Conservation (phyloP, 2,329 filamentous ascomycete species). For the Biscogniauxia mediterranea region DNA sequence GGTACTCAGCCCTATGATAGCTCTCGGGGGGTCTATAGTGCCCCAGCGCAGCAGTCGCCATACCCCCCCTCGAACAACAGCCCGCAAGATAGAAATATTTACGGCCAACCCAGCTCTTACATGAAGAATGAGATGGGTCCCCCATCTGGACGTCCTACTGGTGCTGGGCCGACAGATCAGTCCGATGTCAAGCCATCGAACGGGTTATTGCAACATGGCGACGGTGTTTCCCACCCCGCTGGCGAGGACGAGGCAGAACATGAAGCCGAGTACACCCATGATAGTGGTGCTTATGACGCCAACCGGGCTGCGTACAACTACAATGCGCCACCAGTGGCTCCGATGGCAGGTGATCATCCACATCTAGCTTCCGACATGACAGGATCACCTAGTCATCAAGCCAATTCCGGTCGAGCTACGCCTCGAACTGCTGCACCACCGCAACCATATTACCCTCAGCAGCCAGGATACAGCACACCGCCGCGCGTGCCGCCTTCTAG, state of each 20-base stretch:
- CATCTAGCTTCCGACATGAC: constrained; percentile 82
- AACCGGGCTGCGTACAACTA: constrained; percentile 78
- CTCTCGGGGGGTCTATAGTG: constrained; percentile 71
- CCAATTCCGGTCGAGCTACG: constrained; percentile 79
- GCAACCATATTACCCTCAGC: constrained; percentile 70
- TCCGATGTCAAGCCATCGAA: constrained; percentile 64
- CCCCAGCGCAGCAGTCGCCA: constrained; percentile 66
- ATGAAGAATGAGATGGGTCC: constrained; percentile 89
- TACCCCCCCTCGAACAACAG: constrained; percentile 64
- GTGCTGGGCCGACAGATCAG: constrained; percentile 60
- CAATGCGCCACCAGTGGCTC: constrained; percentile 63
- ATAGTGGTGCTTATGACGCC: constrained; percentile 70
- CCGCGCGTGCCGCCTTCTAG: constrained; percentile 70
- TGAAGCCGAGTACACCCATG: constrained; percentile 83
- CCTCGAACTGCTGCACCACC: constrained; percentile 73
- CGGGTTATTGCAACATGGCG: constrained; percentile 60
- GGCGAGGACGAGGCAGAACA: constrained; percentile 71
- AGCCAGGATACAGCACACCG: constrained; percentile 72
- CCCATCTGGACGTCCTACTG: constrained; percentile 61
- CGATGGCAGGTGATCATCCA: constrained; percentile 68
- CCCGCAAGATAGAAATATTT: constrained; percentile 61
- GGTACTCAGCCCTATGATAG: constrained; percentile 70
- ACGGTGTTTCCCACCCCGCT: constrained; percentile 51
- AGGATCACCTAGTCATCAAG: constrained; percentile 75
- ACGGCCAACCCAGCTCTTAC: constrained; percentile 66